Evolutionary conservation across 208 protist species (phyloP).

Genomic region (Crithidia fasciculata): DNA sequence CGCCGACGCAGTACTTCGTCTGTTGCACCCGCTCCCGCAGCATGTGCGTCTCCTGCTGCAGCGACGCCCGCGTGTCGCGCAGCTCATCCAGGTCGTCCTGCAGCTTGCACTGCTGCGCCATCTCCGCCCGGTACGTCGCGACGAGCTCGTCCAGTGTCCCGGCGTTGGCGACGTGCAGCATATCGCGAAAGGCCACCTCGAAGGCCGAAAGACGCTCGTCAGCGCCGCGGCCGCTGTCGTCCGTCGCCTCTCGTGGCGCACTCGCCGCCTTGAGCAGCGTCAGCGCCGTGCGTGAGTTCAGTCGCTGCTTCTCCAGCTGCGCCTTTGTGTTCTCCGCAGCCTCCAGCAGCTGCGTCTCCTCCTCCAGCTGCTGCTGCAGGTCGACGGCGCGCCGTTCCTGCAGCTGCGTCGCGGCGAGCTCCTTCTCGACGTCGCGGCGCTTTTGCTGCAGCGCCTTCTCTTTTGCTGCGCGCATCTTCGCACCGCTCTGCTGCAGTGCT

Average conservation of each 20-base stretch:
- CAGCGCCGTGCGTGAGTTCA: conserved; percentile 25
- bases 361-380: conserved; percentile 61
- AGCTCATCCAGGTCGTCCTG: conserved; percentile 33
- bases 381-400: conserved; percentile 52
- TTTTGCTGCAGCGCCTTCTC: conserved; percentile 84
- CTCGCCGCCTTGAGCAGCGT: conserved; percentile 15
- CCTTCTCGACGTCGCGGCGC: conserved; percentile 54
- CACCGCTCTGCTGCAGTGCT: conserved; percentile 50
- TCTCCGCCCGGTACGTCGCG: conserved; percentile 50
- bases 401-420: conserved; percentile 54
- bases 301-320: conserved; percentile 33
- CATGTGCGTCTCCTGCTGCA: conserved; percentile 37
- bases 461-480: conserved; percentile 54
- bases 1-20: conserved; percentile 27
- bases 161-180: conserved; percentile 90
- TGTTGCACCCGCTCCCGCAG: conserved; percentile 35
- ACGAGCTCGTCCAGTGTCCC: conserved; percentile 44
- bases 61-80: conserved; percentile 26
- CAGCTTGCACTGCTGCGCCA: conserved; percentile 75
- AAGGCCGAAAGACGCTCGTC: conserved; percentile 77
- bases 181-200: conserved; percentile 88
- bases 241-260: background rate
- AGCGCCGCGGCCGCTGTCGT: background rate
- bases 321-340: conserved; percentile 50
- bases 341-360: conserved; percentile 76